Percentiles rank a stretch among this genome's conserved stretches.
Evolutionary conservation across 805 yeast species (phyloP).

Genomic region (Nakazawaea pomicola): DNA sequence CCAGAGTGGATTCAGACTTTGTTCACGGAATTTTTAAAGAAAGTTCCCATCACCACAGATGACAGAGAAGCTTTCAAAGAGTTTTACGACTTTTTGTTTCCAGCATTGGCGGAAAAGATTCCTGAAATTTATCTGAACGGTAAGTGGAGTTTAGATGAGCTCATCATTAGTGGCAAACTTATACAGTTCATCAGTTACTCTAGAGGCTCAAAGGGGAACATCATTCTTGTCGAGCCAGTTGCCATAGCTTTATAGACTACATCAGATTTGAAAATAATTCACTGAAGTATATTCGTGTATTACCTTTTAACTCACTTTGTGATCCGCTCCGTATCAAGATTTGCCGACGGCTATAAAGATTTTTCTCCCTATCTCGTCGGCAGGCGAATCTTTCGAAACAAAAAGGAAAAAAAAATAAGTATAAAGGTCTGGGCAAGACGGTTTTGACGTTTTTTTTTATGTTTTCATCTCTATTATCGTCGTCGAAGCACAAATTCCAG

Average conservation of each 20-base stretch:
- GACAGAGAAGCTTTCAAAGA: constrained; percentile 53
- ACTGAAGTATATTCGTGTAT: too few species aligned
- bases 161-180: constrained; percentile 38
- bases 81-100: constrained; percentile 49
- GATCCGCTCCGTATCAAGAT: too few species aligned
- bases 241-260: constrained; percentile 5
- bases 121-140: constrained; percentile 53
- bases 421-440: background rate
- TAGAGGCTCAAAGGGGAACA: constrained; percentile 17
- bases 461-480: background rate
- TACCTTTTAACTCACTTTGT: background rate
- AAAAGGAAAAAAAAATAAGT: too few species aligned
- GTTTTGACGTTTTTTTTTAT: background rate
- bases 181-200: constrained; percentile 23
- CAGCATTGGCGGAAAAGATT: constrained; percentile 40
- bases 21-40: constrained; percentile 26
- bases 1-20: constrained; percentile 47
- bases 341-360: too few species aligned
- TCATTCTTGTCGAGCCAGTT: constrained; percentile 12
- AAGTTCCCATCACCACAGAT: constrained; percentile 37
- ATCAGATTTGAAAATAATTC: too few species aligned
- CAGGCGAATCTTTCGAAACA: too few species aligned
- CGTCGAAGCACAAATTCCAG: too few species aligned
- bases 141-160: constrained; percentile 40
- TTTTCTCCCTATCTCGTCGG: too few species aligned